Evolutionary conservation across 2,329 filamentous ascomycete species (phyloP).

Genomic region (Sporothrix mexicana): DNA sequence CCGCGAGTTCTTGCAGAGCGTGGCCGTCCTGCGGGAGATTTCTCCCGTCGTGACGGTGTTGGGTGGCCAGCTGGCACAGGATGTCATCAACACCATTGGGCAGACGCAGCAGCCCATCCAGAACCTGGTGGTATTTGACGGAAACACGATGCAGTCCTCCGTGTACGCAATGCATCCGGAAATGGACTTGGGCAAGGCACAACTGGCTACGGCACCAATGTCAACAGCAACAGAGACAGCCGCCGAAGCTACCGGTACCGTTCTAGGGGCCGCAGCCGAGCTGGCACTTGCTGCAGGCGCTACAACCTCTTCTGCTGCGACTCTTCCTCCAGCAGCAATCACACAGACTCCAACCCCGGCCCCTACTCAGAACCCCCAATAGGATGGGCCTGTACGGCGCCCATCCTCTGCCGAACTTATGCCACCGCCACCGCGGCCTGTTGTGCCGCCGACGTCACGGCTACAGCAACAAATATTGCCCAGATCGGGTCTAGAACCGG

Average conservation of each 20-base stretch:
- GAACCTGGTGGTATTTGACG: constrained; percentile 92
- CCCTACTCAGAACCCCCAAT: not conserved
- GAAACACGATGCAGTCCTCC: constrained; percentile 75
- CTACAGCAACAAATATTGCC: too few species aligned
- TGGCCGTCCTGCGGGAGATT: constrained; percentile 73
- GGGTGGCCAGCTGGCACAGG: constrained; percentile 89
- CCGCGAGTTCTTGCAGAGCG: constrained; percentile 82
- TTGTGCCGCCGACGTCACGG: too few species aligned
- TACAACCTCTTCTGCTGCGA: not conserved
- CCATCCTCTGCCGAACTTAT: not conserved
- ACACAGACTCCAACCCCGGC: not conserved
- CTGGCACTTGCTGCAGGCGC: not conserved
- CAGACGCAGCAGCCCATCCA: constrained; percentile 93
- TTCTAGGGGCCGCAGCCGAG: not conserved
- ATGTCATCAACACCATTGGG: constrained; percentile 95
- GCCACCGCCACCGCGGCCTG: not conserved
- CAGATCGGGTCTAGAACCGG: too few species aligned
- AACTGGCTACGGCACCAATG: constrained; percentile 16
- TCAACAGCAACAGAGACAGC: constrained; percentile 14
- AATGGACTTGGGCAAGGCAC: constrained; percentile 25
- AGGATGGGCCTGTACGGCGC: not conserved
- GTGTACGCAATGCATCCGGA: constrained; percentile 82
- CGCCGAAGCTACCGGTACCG: constrained; percentile 1
- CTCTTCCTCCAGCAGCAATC: not conserved
- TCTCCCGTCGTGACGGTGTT: constrained; percentile 87